Conservation (phyloP, 257 asterid genomes). For the Leptodermis oblonga region DNA sequence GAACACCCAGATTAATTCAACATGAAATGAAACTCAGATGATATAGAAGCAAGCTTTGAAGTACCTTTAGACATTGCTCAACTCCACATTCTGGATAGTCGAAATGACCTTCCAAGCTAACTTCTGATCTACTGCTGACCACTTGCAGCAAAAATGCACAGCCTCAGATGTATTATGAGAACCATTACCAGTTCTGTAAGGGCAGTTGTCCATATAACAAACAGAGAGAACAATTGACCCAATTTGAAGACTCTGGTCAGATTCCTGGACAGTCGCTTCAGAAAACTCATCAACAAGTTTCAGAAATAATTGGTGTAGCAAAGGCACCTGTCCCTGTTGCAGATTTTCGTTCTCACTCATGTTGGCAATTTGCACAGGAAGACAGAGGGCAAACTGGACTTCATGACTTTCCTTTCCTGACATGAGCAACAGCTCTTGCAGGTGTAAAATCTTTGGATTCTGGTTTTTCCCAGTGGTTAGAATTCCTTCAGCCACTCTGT, state of each 20-base stretch:
- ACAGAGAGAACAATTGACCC: constrained; percentile 40
- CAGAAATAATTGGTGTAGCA: constrained; percentile 32
- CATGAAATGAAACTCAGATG: neutral
- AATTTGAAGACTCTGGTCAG: constrained; percentile 35
- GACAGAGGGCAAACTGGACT: constrained; percentile 47
- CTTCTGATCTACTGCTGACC: constrained; percentile 53
- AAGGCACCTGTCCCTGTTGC: constrained; percentile 15
- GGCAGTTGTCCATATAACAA: constrained; percentile 48
- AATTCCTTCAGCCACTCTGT: constrained; percentile 65
- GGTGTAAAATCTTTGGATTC: constrained; percentile 37
- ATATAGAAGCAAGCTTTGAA: neutral
- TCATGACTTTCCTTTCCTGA: constrained; percentile 39
- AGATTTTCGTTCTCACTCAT: constrained; percentile 15
- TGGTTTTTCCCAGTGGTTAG: constrained; percentile 32
- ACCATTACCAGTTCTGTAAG: constrained; percentile 28
- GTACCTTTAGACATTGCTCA: constrained; percentile 5
- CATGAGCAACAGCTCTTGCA: constrained; percentile 34
- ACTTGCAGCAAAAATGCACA: constrained; percentile 45
- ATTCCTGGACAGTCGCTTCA: constrained; percentile 30
- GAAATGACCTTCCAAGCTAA: constrained; percentile 55
- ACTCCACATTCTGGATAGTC: constrained; percentile 30
- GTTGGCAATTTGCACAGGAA: constrained; percentile 26
- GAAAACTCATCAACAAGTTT: constrained; percentile 31
- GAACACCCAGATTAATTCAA: neutral
- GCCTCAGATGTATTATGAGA: constrained; percentile 14